Percentiles rank a stretch among this genome's conserved stretches.
phyloP scores from a whole-genome alignment of 768 basidiomycete species.

The Trametes cubensis region DNA sequence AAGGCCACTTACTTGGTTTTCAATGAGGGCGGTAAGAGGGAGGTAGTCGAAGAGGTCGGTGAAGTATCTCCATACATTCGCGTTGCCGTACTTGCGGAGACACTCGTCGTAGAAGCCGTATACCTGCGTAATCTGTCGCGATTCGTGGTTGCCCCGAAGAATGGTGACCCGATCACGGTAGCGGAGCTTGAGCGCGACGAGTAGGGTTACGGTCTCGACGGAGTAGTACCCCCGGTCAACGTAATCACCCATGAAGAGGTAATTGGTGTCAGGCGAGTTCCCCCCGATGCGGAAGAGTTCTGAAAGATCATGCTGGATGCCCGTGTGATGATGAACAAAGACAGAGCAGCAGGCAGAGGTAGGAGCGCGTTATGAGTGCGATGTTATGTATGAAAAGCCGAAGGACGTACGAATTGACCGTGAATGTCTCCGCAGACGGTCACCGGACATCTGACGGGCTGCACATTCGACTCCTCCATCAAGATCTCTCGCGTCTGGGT shows the following conservation, averaged over 20 bases:
- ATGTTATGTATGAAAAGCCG: slow-evolving; percentile 27
- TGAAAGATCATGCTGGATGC: slow-evolving; percentile 91
- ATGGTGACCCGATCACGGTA: slow-evolving; percentile 99
- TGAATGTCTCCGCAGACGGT: slow-evolving; percentile 99
- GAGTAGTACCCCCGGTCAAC: slow-evolving; percentile 99
- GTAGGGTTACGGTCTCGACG: slow-evolving; percentile 96
- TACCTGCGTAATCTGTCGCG: slow-evolving; percentile 98
- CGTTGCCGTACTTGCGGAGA: slow-evolving; percentile 98
- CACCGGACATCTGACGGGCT: slow-evolving; percentile 97
- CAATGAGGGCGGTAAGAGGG: slow-evolving; percentile 95
- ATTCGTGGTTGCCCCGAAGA: slow-evolving; percentile 97
- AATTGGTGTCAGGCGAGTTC: slow-evolving; percentile 98
- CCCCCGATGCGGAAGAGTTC: slow-evolving; percentile 99
- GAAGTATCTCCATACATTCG: slow-evolving; percentile 99
- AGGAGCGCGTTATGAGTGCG: slow-evolving; percentile 16
- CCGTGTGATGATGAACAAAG: slow-evolving; percentile 5
- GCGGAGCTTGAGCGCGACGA: slow-evolving; percentile 95
- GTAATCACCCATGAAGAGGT: slow-evolving; percentile 99
- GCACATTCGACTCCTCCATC: slow-evolving; percentile 99
- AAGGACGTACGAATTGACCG: slow-evolving; percentile 92
- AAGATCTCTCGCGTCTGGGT: slow-evolving; percentile 92
- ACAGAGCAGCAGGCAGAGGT: slow-evolving; percentile 13
- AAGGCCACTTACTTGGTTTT: slow-evolving; percentile 85
- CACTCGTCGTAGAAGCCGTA: slow-evolving; percentile 99
- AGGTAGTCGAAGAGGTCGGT: slow-evolving; percentile 98